phyloP scores from a whole-genome alignment of 1,284 basidiomycete species.

The Mycosarcoma mackinlayi region DNA sequence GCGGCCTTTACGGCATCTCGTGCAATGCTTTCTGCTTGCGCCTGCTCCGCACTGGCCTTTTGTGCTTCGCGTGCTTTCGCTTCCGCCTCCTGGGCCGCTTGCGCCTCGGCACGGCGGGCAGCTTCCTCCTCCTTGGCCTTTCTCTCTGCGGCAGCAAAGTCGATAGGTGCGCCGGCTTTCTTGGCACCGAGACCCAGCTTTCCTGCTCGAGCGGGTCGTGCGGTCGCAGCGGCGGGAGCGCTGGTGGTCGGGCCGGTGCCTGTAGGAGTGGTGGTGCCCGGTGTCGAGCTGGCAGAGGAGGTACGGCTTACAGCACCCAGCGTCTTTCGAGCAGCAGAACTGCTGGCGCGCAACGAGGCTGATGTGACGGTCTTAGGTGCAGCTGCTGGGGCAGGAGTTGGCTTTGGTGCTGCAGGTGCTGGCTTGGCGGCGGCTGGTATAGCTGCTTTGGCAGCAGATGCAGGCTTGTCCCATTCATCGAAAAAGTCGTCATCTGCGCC shows the following conservation, averaged over 20 bases:
- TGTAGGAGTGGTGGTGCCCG: constrained; percentile 45
- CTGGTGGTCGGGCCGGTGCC: constrained; percentile 39
- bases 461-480: constrained; percentile 90
- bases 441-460: constrained; percentile 49
- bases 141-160: constrained; percentile 66
- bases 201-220: constrained; percentile 47
- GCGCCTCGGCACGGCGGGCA: constrained; percentile 30
- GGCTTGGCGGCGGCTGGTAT: constrained; percentile 35
- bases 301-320: constrained; percentile 49
- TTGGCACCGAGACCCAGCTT: constrained; percentile 64
- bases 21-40: constrained; percentile 54
- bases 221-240: constrained; percentile 20
- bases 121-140: constrained; percentile 64
- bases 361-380: constrained; percentile 59
- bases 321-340: constrained; percentile 46
- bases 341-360: constrained; percentile 49
- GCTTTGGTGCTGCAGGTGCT: constrained; percentile 23
- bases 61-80: constrained; percentile 41
- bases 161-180: constrained; percentile 57
- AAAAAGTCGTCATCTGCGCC: constrained; percentile 89
- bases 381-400: constrained; percentile 27
- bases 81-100: constrained; percentile 53
- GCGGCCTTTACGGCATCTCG: constrained; percentile 55
- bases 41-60: constrained; percentile 44
- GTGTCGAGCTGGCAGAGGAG: constrained; percentile 50